Evolutionary conservation across 148 eudicot species (phyloP), one percentile per base, ranked within the genome.

Genomic region (Vaccinium myrtillus): DNA sequence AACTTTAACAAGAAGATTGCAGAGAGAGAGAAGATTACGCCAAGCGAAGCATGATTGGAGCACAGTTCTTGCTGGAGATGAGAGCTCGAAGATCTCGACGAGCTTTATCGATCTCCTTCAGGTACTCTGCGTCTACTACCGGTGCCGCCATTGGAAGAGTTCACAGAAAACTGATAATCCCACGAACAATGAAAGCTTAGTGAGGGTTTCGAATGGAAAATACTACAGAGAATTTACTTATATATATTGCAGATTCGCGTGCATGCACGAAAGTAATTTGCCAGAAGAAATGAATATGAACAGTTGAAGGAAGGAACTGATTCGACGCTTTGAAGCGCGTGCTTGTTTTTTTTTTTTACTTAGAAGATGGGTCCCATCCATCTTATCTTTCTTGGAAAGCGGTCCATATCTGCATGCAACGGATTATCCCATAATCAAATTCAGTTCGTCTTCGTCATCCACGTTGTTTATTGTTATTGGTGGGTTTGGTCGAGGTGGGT

Each of bases 31-130:
- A 73, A 56, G 32, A 80, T 69, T 93, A 96, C 98, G 98, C 98
- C 88, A 96, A 87, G 65, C 98, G 98, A 81, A 95, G 99, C 98
- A 96, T 93, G 84, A 95, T 89, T 48, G 99, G 98, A 43, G 99
- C 98, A 46, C 99, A 96, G 75, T 90, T 88, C 85, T 94, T 92
- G 87, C 78, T 70, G 77, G 88, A 87, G 82, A 96, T 94, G 78
- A 96, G 92, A 86, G 94, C 94, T 21, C 96, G 91, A 77, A 96
- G 95, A 74, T 93, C 93, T 80, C 94, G 86, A 25, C 96, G 92
- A 69, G 97, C 92, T 80, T 82, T 86, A 27, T 95, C 93, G 14
- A 95, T 92, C 82, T 96, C 94, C 87, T 92, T 93, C 86, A 86
- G 55, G 81, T 95, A 96, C 75, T 89, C 91, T 13, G 87, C 88